phyloP scores from a whole-genome alignment of 2,329 filamentous ascomycete genomes.

The Elsinoe arachidis region DNA sequence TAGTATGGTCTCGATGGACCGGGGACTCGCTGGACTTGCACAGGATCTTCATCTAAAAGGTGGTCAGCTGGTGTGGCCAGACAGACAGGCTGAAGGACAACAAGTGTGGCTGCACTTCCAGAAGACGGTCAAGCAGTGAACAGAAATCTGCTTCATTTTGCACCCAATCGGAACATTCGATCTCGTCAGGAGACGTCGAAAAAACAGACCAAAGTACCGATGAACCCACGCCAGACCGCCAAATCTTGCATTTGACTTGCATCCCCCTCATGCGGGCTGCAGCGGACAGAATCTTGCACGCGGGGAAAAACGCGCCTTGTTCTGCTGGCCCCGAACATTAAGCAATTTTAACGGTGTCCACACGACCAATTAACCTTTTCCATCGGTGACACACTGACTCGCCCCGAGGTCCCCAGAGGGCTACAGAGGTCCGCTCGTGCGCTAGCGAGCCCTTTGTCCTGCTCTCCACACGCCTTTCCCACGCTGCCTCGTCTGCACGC shows the following conservation, averaged over 20 bases:
- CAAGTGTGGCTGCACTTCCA: neutral
- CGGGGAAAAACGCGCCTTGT: no score
- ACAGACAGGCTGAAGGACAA: neutral
- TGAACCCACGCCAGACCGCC: conserved; percentile 8
- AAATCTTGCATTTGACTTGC: conserved; percentile 1
- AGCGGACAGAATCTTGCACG: neutral
- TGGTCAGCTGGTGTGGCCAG: neutral
- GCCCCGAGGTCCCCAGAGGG: neutral
- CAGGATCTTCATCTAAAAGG: neutral
- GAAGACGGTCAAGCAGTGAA: neutral
- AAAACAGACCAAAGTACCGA: neutral
- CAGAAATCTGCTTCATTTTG: neutral
- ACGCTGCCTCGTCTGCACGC: neutral
- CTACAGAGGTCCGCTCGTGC: no score
- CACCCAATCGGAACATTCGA: conserved; percentile 9
- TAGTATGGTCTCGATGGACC: neutral
- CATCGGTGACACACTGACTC: neutral
- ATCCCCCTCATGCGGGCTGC: no score
- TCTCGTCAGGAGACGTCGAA: neutral
- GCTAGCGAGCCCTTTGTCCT: no score
- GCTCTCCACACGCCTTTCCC: neutral
- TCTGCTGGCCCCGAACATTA: no score
- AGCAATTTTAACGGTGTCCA: no score
- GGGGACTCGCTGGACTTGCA: no score
- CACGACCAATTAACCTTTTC: neutral